A percentile compares a stretch with the other conserved stretches of the same genome.
phyloP scores from a whole-genome alignment of 1,284 basidiomycete species.

The Papiliotrema fonsecae region DNA sequence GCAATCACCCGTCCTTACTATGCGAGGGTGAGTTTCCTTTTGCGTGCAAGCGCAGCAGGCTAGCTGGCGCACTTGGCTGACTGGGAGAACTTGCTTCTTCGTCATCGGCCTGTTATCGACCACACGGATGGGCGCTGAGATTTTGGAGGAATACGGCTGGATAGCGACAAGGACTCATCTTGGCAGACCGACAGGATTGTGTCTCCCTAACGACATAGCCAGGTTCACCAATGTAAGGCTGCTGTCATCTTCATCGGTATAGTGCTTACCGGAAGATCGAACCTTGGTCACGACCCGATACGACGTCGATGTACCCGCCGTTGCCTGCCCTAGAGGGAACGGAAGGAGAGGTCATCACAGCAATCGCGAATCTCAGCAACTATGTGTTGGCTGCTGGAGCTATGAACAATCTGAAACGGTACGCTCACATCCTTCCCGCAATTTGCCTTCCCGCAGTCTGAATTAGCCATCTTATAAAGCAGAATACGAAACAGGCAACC shows the following conservation, averaged over 20 bases:
- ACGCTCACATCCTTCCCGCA: too few species aligned
- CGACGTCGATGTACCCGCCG: constrained; percentile 46
- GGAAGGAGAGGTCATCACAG: constrained; percentile 80
- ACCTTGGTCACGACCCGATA: constrained; percentile 57
- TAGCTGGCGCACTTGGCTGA: neutral
- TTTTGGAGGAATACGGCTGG: constrained; percentile 89
- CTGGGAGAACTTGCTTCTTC: constrained; percentile 84
- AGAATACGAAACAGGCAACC: constrained; percentile 72
- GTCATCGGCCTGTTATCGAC: constrained; percentile 79
- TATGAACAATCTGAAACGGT: constrained; percentile 79
- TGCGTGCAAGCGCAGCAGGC: too few species aligned
- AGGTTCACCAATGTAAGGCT: constrained; percentile 72
- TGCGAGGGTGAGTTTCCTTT: constrained; percentile 69
- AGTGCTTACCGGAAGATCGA: constrained; percentile 58
- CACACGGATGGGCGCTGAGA: constrained; percentile 68
- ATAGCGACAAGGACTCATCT: constrained; percentile 80
- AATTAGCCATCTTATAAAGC: neutral
- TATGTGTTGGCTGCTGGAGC: constrained; percentile 92
- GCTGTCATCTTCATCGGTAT: neutral
- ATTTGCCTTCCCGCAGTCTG: too few species aligned
- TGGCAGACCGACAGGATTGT: constrained; percentile 83
- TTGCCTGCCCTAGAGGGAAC: constrained; percentile 63
- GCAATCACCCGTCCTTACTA: constrained; percentile 78
- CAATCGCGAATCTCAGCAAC: constrained; percentile 91
- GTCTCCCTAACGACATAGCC: constrained; percentile 75